Base-by-base conservation (phyloP, 2,329 filamentous ascomycete genomes). In the Aureobasidium namibiae region DNA sequence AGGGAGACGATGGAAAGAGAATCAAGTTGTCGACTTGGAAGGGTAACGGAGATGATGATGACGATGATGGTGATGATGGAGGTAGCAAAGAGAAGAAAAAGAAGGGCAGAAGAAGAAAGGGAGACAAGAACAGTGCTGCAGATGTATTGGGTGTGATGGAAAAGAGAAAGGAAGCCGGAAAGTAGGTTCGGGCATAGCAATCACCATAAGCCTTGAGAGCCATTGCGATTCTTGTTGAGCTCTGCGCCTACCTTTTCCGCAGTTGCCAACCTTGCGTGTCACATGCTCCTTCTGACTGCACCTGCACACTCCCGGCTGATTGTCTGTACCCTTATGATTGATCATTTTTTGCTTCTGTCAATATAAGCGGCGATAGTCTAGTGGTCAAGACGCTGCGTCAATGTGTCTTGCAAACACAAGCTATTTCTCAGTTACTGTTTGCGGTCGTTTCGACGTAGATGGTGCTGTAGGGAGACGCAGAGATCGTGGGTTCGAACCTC, bases 71-170 rank as follows among this genome's bases (percentile, higher is more conserved):
- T 1, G 74, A 67, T 0, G 78, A 76, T 1, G 73, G 72, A 72
- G 62, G 58, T 14, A 52, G 34, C 14, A 48, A 50, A 9, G 65
- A 59, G 63, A 64, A 41, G 62, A 90, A 87, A 77, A 82, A 82
- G 68, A 89, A 87, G 64, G 83, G 82, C 1, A 66, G 77, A 42
- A 92, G 89, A 77, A 82, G 84, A 67, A 90, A 89, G 71, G 88
- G 88, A 0, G 88, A 92, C 70, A 85, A 75, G 61, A 90, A 97
- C 68, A 92, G 80, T 73, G 88, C 84, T 14, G 82, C 82, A 5
- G 90, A 95, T 77, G 89, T 96, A 57, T 75, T 95, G 78, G 82
- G 82, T 60, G 88, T 90, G 29, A 81, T 96, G 67, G 88, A 94
- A 69, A 78, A 80, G 64, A 76, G 82, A 63, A 81, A 80, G 69